phyloP scores from a whole-genome alignment of 768 basidiomycete genomes.

The Crassisporium funariophilum region DNA sequence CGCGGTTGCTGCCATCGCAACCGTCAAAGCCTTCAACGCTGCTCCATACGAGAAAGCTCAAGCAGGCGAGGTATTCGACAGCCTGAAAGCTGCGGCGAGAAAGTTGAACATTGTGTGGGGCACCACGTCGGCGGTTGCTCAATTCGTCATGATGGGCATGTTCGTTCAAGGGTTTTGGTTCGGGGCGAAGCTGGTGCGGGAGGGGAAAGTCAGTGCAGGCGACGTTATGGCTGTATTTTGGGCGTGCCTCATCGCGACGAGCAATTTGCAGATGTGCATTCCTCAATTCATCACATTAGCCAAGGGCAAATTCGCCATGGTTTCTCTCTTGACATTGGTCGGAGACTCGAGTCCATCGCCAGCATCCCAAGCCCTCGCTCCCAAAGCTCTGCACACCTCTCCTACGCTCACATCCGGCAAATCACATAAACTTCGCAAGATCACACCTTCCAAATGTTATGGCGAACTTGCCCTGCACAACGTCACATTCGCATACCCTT shows the following conservation, averaged over 20 bases:
- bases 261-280: conserved; percentile 84
- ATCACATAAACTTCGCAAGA: conserved; percentile 57
- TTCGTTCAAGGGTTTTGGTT: conserved; percentile 99
- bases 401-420: conserved; percentile 55
- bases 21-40: conserved; percentile 94
- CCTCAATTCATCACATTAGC: conserved; percentile 77
- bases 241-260: conserved; percentile 91
- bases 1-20: conserved; percentile 73
- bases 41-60: conserved; percentile 47
- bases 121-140: conserved; percentile 60
- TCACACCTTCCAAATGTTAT: conserved; percentile 60
- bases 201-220: conserved; percentile 67
- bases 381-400: conserved; percentile 34
- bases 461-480: conserved; percentile 79
- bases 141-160: conserved; percentile 87
- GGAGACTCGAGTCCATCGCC: conserved; percentile 39
- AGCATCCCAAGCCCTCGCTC: conserved; percentile 9
- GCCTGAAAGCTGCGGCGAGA: conserved; percentile 48
- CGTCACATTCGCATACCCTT: conserved; percentile 84
- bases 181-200: conserved; percentile 84
- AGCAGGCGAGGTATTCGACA: conserved; percentile 45
- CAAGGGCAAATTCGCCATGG: conserved; percentile 85
- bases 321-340: conserved; percentile 62
- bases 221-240: conserved; percentile 97
- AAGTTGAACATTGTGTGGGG: conserved; percentile 77